Base-by-base conservation (phyloP, 306 rosid species). In the Fragaria nilgerrensis region DNA sequence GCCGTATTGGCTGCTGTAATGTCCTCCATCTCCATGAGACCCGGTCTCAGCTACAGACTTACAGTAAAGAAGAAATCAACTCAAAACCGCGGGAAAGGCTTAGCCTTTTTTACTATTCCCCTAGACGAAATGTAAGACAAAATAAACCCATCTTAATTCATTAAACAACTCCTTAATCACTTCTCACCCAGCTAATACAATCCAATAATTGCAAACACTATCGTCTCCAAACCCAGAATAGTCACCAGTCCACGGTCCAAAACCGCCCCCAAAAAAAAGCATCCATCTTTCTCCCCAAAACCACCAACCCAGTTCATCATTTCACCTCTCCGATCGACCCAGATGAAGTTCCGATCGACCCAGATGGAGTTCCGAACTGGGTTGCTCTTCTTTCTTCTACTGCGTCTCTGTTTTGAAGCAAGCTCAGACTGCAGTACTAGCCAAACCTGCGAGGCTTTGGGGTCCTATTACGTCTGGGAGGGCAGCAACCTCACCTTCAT, bases 361-460 rank as follows among this genome's bases (percentile, higher is more conserved):
- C 76, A 68, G 81, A 93, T 91, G 98, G 79, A 82, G 44, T 76
- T 68, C 39, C 80, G 68, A 74, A 23, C 73, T 43, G 49, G 79
- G 79, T 72, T 72, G 9, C 70, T 66, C 68, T 25, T 87, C 63
- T 45, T 89, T 49, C 37, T 82, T 56, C 29, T 85, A 22, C 34
- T 71, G 27, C 78, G 64, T 39, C 68, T 80, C 11, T 71, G 72
- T 69, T 55, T 61, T 59, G 75, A 32, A 5, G 92, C 80, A 6
- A 85, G 87, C 78, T 80, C 98, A 7, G 78, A 74, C 34, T 93
- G 97, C 78, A 48, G 79, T 7, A 75, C 96, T 71, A 52, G 74
- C 9, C 67, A 71, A 44, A 80, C 79, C 15, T 93, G 98, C 82
- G 84, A 36, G 13, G 98, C 98, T 78, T 64, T 90, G 55, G 98